Evolutionary conservation across 352 stramenopile genomes (phyloP), one percentile per base, ranked within the genome.

Genomic region (Globisporangium perplexum): DNA sequence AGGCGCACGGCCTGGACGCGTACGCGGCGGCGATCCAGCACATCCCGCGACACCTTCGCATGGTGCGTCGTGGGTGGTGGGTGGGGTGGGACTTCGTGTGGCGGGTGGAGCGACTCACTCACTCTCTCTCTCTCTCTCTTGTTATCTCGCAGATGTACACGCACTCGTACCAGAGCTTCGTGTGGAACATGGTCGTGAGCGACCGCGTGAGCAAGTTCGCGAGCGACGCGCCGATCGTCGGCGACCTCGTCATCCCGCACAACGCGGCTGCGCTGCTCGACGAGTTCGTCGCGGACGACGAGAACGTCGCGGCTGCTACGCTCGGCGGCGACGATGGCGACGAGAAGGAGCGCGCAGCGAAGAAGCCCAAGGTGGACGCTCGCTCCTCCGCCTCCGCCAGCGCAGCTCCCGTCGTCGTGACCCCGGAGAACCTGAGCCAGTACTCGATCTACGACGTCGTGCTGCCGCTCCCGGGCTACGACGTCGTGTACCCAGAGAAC

Each of bases 381-480:
- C 17, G 33, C 33, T 17, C 31, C 31, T 38, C n/a, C n/a, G n/a
- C 31, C 31, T 38, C 31, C 15, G 31, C 39, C 45, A 55, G 12
- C 39, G 28, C 42, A 2, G 36, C 35, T 33, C 23, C 41, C 10
- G 47, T 81, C 22, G 47, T 97, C 23, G 71, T 98, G 4, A 97
- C 86, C 1, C 69, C 83, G 43, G 78, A 93, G n/a, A 97, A 98
- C 65, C 52, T 97, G 39, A 59, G 69, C n/a, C 56, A 88, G 47
- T 98, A 90, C 69, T 85, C 68, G 28, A 91, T 98, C 48, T 86
- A 88, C 52, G 96, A 99, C 62, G 86, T 99, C 42, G 94, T 99
- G 31, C 69, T 98, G n/a, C 96, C 96, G 23, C 74, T 99, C 17
- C 90, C 96, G 7, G 96, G 96, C 15, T 96, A 93, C 58, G 93